Evolutionary conservation across 2,329 filamentous ascomycete genomes (phyloP), one percentile per base, ranked within the genome.

Genomic region (Lachnellula subtilissima): DNA sequence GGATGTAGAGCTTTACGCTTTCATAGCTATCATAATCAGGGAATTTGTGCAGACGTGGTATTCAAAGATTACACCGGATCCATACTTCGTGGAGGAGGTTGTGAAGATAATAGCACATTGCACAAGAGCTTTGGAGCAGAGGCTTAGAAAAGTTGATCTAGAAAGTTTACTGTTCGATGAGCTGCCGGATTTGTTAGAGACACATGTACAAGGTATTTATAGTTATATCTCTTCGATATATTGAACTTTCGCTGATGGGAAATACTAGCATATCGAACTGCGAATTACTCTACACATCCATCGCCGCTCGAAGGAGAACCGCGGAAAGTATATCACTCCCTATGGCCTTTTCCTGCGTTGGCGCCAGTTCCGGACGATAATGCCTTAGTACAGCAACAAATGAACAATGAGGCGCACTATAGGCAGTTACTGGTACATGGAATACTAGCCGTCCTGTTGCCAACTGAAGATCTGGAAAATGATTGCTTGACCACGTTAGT

Each of bases 31-130:
- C 57, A 85, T 97, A 59, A 79, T 97, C 65, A 86, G 89, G 67
- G 91, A 97, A 62, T 96, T 91, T 70, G 88, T 99, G 39, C 87
- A 94, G 71, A 85, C 84, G 35, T 99, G 94, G 94, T 99, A 99
- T 76, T 80, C 79, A 62, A 93, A 87, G 71, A 94, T 99, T 71
- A 97, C 93, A 1, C 84, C 91, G 3, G 93, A 99, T 73, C 88
- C 92, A 69, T 80, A 84, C 12, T 95, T 99, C 69, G 86, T 94
- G 58, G 86, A 88, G 64, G 92, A 97, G 75, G 82, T 97, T 56
- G 80, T 97, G 53, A 89, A 91, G 68, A 86, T 96, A 63, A 89
- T 97, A 67, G 94, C 93, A 42, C 93, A 97, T 73, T 94, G 89
- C 72, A 96, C 91, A 42, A 81, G 90, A 55, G 90, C 86, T 7